Evolutionary conservation across 306 rosid species (phyloP), one percentile per base, ranked within the genome.

Genomic region (Lagenaria siceraria): DNA sequence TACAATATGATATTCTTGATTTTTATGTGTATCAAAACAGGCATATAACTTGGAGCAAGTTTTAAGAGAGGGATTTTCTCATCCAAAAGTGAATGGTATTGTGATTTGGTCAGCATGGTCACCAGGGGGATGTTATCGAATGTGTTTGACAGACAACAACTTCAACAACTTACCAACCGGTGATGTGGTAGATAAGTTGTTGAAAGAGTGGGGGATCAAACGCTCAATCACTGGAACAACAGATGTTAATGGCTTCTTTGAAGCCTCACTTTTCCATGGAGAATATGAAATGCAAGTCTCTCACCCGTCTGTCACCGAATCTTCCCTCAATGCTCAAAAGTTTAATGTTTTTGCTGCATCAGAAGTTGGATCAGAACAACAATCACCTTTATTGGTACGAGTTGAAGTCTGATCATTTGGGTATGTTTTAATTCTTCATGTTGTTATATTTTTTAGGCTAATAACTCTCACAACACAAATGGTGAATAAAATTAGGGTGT

Each of bases 111-210:
- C 89, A 54, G 87, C 80, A 42, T 71, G 88, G 84, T 43, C 72
- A 14, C 84, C 93, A 2, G 19, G 78, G 35, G 89, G 91, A 51
- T 89, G 96, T 68, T 88, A 80, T 31, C 48, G 48, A 11, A 83
- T 87, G 83, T 87, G 97, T 35, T 82, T 93, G 61, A 84, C 88
- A 10, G 97, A 93, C 48, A 81, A 71, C 68, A 87, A 87, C 61
- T 91, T 91, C 84, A 79, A 22, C 8, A 91, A 93, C 88, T 80
- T 91, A 60, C 84, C 92, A 0, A 86, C 89, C 0, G 97, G 98
- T 18, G 29, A 86, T 40, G 90, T 87, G 68, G 92, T 93, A 6
- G 98, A 93, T 84, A 91, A 77, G 82, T 33, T 93, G 8, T 33
- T 91, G 33, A 21, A 5, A 31, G 91, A 89, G 68, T 93, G 92